A percentile compares a stretch with the other conserved stretches of the same genome.
Conservation (phyloP, 768 basidiomycete species). For the Candolleomyces aberdarensis region DNA sequence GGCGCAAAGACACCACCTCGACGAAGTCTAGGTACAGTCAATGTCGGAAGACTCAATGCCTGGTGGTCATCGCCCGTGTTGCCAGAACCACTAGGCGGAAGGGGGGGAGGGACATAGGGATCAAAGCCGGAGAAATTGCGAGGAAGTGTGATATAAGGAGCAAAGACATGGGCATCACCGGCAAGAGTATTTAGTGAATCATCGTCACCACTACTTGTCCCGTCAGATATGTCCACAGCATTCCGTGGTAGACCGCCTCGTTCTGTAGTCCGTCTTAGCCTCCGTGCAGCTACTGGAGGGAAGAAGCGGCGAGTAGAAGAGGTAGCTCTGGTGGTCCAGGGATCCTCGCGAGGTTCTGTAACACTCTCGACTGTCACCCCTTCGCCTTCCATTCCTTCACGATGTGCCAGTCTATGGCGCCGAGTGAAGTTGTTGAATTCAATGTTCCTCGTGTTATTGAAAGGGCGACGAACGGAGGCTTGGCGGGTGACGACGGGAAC, state of each 20-base stretch:
- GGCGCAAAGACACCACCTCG: no score
- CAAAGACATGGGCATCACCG: not conserved
- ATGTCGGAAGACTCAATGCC: not conserved
- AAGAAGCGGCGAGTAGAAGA: conserved; percentile 12
- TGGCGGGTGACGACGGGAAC: conserved; percentile 45
- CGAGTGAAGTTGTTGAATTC: conserved; percentile 75
- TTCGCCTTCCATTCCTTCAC: conserved; percentile 29
- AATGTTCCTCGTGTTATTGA: conserved; percentile 44
- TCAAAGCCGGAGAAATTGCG: not conserved
- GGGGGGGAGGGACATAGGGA: not conserved
- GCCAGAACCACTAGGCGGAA: not conserved
- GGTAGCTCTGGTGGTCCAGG: not conserved
- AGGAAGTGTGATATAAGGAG: not conserved
- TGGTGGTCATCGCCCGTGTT: not conserved
- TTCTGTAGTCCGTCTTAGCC: conserved; percentile 1
- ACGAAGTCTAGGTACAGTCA: not conserved
- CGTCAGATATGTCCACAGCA: not conserved
- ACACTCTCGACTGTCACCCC: conserved; percentile 23
- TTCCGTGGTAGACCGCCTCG: not conserved
- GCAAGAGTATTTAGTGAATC: not conserved
- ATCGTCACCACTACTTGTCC: conserved; percentile 3
- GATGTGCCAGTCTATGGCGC: conserved; percentile 53
- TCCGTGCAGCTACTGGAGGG: conserved; percentile 5
- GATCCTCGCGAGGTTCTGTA: conserved; percentile 1
- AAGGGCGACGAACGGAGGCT: conserved; percentile 58